A percentile compares a stretch with the other conserved stretches of the same genome.
phyloP scores from a whole-genome alignment of 306 rosid genomes.

The Rosa multiflora region DNA sequence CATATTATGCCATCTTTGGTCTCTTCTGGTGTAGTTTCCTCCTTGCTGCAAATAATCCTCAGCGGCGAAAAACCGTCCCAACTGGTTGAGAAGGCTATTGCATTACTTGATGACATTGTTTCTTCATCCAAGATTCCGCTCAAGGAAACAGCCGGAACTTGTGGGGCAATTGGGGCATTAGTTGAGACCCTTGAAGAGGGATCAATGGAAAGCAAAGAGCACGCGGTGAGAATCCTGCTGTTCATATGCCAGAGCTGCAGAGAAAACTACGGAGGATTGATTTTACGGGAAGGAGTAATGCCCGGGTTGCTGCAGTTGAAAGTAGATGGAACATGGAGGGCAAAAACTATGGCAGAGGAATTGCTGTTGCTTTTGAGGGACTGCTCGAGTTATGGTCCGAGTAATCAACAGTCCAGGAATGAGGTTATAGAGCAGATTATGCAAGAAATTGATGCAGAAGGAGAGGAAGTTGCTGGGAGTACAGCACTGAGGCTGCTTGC shows the following conservation, averaged over 20 bases:
- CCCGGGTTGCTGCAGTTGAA: constrained; percentile 83
- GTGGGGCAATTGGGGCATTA: constrained; percentile 45
- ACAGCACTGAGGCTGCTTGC: constrained; percentile 63
- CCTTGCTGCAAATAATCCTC: constrained; percentile 51
- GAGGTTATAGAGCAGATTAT: constrained; percentile 53
- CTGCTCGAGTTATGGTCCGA: constrained; percentile 40
- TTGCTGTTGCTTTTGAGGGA: constrained; percentile 68
- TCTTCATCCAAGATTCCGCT: constrained; percentile 53
- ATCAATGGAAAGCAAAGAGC: constrained; percentile 53
- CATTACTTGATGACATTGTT: constrained; percentile 56
- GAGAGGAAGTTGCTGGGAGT: constrained; percentile 46
- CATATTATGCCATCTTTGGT: constrained; percentile 47
- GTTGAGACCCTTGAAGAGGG: constrained; percentile 80
- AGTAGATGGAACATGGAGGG: constrained; percentile 68
- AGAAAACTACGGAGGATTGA: constrained; percentile 67
- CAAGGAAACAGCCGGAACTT: constrained; percentile 38
- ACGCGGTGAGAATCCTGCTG: constrained; percentile 60
- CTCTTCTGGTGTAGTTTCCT: constrained; percentile 45
- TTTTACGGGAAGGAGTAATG: constrained; percentile 75
- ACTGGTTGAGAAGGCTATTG: constrained; percentile 53
- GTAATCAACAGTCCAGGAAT: constrained; percentile 36
- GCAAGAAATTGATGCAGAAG: constrained; percentile 73
- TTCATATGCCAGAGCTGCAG: constrained; percentile 66
- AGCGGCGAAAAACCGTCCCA: constrained; percentile 45
- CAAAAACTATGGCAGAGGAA: constrained; percentile 47